Evolutionary conservation across 2,329 filamentous ascomycete genomes (phyloP).

Genomic region (Sclerotinia subarctica): DNA sequence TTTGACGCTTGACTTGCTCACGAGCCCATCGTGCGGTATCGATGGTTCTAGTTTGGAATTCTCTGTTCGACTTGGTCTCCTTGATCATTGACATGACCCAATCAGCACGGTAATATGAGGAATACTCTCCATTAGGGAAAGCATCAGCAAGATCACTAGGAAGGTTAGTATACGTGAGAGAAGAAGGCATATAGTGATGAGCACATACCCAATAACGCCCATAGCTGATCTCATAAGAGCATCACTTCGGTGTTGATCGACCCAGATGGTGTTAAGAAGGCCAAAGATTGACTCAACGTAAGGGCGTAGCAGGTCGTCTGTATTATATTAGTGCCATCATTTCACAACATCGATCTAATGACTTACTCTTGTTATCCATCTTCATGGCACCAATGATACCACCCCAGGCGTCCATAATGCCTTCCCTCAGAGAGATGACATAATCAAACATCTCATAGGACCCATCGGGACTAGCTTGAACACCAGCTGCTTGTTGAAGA

Average conservation of each 20-base stretch:
- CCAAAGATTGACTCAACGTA: conserved; percentile 85
- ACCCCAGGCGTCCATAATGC: conserved; percentile 99
- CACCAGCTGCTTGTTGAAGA: conserved; percentile 84
- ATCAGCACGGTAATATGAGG: conserved; percentile 80
- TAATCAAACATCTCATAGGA: conserved; percentile 97
- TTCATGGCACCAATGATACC: conserved; percentile 96
- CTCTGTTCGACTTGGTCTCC: conserved; percentile 84
- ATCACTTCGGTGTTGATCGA: conserved; percentile 86
- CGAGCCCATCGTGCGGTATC: conserved; percentile 96
- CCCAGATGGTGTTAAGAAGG: conserved; percentile 74
- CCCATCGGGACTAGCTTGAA: conserved; percentile 74
- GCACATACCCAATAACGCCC: conserved; percentile 88
- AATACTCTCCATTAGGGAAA: conserved; percentile 86
- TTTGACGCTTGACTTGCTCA: conserved; percentile 94
- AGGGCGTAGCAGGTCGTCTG: conserved; percentile 68
- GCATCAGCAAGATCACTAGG: conserved; percentile 85
- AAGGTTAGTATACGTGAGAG: conserved; percentile 22
- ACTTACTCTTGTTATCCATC: conserved; percentile 69
- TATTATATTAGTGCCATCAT: conserved; percentile 34
- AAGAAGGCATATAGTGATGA: background rate
- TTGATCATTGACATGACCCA: conserved; percentile 89
- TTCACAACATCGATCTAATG: background rate
- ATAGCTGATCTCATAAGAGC: conserved; percentile 88
- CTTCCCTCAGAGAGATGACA: conserved; percentile 88
- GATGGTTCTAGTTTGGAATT: conserved; percentile 79